Evolutionary conservation across 2,329 filamentous ascomycete genomes (phyloP).

Genomic region (Knufia petricola): DNA sequence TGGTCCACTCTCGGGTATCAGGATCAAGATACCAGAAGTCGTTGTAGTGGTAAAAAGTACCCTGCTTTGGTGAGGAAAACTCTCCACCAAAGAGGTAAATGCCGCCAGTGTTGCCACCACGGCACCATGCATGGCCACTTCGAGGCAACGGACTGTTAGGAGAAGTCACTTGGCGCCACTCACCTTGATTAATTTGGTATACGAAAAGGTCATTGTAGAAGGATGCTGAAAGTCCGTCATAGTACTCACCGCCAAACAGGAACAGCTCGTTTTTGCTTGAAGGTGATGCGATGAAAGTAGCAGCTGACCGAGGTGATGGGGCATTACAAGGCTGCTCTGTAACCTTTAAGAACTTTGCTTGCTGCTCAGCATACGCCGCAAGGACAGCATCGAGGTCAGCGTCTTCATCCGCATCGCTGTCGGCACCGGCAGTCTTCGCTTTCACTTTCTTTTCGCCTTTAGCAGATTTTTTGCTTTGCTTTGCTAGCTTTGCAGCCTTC

Average conservation of each 20-base stretch:
- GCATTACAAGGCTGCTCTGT: constrained; percentile 68
- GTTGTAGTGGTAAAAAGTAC: constrained; percentile 98
- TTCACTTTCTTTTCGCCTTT: constrained; percentile 72
- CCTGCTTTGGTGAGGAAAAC: constrained; percentile 93
- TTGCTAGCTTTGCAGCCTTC: constrained; percentile 48
- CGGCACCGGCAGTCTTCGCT: constrained; percentile 50
- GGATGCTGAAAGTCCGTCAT: constrained; percentile 74
- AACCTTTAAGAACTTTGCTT: constrained; percentile 88
- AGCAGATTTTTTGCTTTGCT: constrained; percentile 74
- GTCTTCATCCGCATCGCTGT: constrained; percentile 83
- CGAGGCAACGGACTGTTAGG: constrained; percentile 86
- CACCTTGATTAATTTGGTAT: constrained; percentile 69
- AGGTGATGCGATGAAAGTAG: constrained; percentile 75
- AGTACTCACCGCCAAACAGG: constrained; percentile 90
- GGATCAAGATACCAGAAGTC: constrained; percentile 95
- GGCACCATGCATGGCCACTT: constrained; percentile 89
- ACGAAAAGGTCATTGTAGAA: constrained; percentile 61
- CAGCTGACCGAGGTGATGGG: constrained; percentile 68
- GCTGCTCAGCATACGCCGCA: constrained; percentile 82
- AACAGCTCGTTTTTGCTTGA: constrained; percentile 79
- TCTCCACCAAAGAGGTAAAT: constrained; percentile 91
- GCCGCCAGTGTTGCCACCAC: constrained; percentile 72
- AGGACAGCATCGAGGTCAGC: constrained; percentile 88
- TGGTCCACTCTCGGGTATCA: constrained; percentile 75
- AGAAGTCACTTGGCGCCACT: constrained; percentile 83